These are phyloP conservation scores for Ophiobolus disseminans DNA, from an alignment of 2,329 filamentous ascomycete genomes.

Conservation along the genomic window DNA sequence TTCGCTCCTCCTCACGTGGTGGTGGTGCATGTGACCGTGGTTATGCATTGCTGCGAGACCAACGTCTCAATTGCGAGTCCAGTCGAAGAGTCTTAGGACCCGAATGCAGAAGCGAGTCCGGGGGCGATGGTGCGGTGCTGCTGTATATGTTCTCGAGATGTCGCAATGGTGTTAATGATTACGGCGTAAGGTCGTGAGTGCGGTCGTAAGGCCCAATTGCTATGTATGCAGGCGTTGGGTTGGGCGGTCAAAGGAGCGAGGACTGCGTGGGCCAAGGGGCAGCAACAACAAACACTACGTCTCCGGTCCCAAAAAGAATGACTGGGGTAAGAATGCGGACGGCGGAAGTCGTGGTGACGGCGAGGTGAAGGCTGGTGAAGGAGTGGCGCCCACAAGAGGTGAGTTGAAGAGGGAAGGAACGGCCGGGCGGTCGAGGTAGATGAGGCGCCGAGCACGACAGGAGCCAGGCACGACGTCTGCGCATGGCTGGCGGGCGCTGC, in stretches of 20 bases:
- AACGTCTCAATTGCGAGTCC: conserved; percentile 26
- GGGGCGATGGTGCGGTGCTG: conserved; percentile 5
- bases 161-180: conserved; percentile 34
- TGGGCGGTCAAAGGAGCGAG: conserved; percentile 24
- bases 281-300: conserved; percentile 27
- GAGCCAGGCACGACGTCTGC: conserved; percentile 29
- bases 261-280: conserved; percentile 13
- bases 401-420: conserved; percentile 40
- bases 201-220: conserved; percentile 31
- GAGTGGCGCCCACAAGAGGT: conserved; percentile 43
- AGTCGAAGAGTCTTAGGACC: neutral
- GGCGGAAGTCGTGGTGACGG: conserved; percentile 22
- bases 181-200: conserved; percentile 47
- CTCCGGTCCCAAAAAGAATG: conserved; percentile 48
- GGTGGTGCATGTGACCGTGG: conserved; percentile 39
- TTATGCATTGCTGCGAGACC: conserved; percentile 37
- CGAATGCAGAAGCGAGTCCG: conserved; percentile 3
- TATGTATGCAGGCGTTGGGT: conserved; percentile 13
- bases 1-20: conserved; percentile 34
- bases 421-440: conserved; percentile 42
- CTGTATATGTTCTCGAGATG: conserved; percentile 5
- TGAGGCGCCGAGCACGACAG: conserved; percentile 34
- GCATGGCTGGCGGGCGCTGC: conserved; percentile 31
- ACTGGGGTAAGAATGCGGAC: conserved; percentile 49
- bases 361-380: conserved; percentile 32